phyloP scores from a whole-genome alignment of 176 grass and related monocot species.

The Musa beccarii region DNA sequence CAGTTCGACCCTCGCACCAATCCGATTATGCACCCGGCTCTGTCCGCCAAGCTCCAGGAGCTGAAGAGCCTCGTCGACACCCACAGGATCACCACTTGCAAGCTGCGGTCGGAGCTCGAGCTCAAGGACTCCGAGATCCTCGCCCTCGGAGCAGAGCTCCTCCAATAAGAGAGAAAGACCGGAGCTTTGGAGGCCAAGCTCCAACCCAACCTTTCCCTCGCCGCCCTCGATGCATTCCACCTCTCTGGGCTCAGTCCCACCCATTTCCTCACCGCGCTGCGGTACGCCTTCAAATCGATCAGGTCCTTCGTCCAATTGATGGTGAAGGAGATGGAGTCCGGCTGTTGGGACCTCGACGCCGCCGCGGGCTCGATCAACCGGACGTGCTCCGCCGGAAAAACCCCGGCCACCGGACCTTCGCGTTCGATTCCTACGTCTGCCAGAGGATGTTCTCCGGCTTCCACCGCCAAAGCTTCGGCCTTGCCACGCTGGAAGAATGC shows the following conservation, averaged over 20 bases:
- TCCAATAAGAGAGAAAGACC: constrained; percentile 3
- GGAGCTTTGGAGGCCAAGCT: constrained; percentile 28
- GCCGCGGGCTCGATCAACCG: constrained; percentile 38
- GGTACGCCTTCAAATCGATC: constrained; percentile 33
- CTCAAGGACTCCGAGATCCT: constrained; percentile 33
- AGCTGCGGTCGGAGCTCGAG: constrained; percentile 45
- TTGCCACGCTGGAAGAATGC: constrained; percentile 21
- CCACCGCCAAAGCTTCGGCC: constrained; percentile 37
- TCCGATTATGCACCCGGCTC: not conserved
- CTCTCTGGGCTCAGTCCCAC: constrained; percentile 50
- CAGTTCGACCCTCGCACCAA: not conserved
- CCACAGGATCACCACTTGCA: constrained; percentile 51
- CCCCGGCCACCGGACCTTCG: constrained; percentile 31
- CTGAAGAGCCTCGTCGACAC: constrained; percentile 26
- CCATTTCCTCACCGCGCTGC: constrained; percentile 51
- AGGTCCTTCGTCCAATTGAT: constrained; percentile 36
- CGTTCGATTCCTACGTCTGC: constrained; percentile 52
- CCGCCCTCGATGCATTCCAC: constrained; percentile 49
- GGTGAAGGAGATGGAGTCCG: constrained; percentile 35
- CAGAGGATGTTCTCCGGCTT: constrained; percentile 62
- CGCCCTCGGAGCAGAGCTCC: constrained; percentile 17
- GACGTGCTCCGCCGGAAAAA: constrained; percentile 13
- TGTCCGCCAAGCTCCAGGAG: not conserved
- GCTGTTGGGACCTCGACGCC: constrained; percentile 45
- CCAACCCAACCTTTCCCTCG: constrained; percentile 28